A percentile compares a stretch with the other conserved stretches of the same genome.
phyloP scores from a whole-genome alignment of 768 basidiomycete species.

The Rhodosporidiobolus sp. region DNA sequence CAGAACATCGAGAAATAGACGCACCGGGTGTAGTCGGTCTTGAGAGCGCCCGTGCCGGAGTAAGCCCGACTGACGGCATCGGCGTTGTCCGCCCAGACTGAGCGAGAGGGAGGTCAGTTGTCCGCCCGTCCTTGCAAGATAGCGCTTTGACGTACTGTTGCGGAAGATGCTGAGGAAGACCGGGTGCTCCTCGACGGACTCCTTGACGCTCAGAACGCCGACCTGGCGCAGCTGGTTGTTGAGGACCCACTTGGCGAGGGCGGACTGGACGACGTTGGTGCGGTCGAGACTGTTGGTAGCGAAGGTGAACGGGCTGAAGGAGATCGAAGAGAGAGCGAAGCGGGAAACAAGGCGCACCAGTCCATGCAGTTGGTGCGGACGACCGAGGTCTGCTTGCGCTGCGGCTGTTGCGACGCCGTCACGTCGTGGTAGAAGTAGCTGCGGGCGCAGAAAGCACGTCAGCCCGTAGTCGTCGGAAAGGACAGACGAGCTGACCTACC shows the following conservation, averaged over 20 bases:
- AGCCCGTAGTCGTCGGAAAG: neutral
- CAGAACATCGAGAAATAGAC: neutral
- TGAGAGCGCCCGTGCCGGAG: constrained; percentile 89
- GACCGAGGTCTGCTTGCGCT: constrained; percentile 66
- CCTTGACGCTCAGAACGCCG: constrained; percentile 68
- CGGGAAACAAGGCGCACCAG: constrained; percentile 39
- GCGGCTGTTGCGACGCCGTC: constrained; percentile 51
- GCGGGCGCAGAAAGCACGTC: neutral
- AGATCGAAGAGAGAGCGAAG: neutral
- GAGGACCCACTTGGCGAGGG: constrained; percentile 80
- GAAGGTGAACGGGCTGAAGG: neutral
- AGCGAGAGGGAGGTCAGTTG: neutral
- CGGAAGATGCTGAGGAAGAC: constrained; percentile 77
- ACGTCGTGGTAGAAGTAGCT: constrained; percentile 75
- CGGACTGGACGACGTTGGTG: constrained; percentile 92
- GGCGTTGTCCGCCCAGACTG: constrained; percentile 98
- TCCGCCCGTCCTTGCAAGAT: neutral
- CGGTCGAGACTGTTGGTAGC: constrained; percentile 66
- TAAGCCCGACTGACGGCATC: constrained; percentile 86
- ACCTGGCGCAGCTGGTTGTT: constrained; percentile 69
- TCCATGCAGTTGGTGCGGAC: constrained; percentile 98
- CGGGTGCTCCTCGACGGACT: constrained; percentile 75
- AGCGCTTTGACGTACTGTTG: constrained; percentile 65
- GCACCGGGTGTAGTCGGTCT: constrained; percentile 85
- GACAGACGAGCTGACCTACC: constrained; percentile 53